Evolutionary conservation across 345 rosid genomes (phyloP).

Genomic region (Eucalyptus marginata): DNA sequence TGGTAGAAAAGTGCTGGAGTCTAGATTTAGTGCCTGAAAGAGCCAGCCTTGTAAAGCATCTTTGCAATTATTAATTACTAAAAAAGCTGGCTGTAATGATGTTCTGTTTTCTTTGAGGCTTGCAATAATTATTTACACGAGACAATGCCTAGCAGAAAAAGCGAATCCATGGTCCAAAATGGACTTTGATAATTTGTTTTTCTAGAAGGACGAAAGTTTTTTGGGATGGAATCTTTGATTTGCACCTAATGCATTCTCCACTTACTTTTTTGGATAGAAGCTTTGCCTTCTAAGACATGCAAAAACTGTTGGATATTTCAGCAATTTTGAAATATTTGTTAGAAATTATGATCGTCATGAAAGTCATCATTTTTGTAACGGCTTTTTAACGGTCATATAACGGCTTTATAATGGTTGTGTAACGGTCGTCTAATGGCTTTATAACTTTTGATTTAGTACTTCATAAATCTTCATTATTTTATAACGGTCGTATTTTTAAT

Average conservation of each 20-base stretch:
- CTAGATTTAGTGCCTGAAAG: background rate
- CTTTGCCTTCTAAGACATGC: background rate
- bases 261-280: background rate
- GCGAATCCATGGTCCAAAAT: background rate
- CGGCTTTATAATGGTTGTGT: too few species aligned
- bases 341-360: too few species aligned
- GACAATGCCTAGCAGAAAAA: background rate
- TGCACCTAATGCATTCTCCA: background rate
- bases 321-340: too few species aligned
- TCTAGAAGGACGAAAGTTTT: background rate
- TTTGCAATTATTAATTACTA: background rate
- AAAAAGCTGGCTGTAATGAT: background rate
- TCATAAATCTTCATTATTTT: too few species aligned
- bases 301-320: too few species aligned
- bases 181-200: background rate
- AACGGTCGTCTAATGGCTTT: too few species aligned
- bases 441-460: too few species aligned
- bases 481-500: too few species aligned
- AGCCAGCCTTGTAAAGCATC: background rate
- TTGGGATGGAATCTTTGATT: background rate
- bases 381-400: too few species aligned
- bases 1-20: background rate
- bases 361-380: too few species aligned
- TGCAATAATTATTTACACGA: background rate
- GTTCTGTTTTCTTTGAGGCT: background rate